Evolutionary conservation across 768 basidiomycete genomes (phyloP).

Genomic region (Suillus placidus): DNA sequence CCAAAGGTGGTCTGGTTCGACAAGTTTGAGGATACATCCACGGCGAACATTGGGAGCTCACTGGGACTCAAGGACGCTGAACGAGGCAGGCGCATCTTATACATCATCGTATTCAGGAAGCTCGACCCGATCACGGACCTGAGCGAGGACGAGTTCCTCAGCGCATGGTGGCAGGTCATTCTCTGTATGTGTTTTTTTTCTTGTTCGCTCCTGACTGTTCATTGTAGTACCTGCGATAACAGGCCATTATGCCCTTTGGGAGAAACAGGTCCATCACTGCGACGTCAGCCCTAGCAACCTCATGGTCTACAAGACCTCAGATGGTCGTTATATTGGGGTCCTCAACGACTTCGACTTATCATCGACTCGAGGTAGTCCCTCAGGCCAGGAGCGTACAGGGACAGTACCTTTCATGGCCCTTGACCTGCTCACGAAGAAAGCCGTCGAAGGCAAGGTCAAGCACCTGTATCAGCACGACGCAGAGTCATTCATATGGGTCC

Average conservation of each 20-base stretch:
- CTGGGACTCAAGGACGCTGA: neutral
- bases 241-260: no score
- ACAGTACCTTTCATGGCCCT: slow-evolving; percentile 16
- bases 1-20: neutral
- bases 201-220: no score
- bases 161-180: no score
- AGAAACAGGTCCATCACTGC: no score
- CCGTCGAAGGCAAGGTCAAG: neutral
- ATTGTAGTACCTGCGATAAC: neutral
- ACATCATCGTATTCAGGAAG: slow-evolving; percentile 7
- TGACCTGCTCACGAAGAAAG: slow-evolving; percentile 1
- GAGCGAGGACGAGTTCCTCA: no score
- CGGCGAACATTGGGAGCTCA: neutral
- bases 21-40: slow-evolving; percentile 6
- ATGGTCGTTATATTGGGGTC: no score
- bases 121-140: no score
- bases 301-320: no score
- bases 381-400: slow-evolving; percentile 9
- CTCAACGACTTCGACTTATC: slow-evolving; percentile 17
- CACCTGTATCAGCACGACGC: slow-evolving; percentile 1
- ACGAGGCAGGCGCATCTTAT: slow-evolving; percentile 15
- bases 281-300: no score
- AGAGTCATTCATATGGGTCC: slow-evolving; percentile 6
- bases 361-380: neutral
- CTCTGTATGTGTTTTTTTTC: no score